phyloP scores from a whole-genome alignment of 352 stramenopile species.

The Pythium angustatum region DNA sequence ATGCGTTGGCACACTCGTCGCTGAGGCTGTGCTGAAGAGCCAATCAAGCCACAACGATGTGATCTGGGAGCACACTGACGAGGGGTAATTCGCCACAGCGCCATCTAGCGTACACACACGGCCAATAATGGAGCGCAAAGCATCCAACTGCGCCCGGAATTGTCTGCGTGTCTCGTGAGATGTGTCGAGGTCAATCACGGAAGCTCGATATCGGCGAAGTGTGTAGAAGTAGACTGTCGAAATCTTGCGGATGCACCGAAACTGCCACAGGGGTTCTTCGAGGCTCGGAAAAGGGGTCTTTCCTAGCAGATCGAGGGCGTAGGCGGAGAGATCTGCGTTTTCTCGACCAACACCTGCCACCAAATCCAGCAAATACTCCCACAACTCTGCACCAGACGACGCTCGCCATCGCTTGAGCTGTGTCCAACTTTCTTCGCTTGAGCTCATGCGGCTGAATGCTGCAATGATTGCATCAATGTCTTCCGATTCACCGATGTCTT shows the following conservation, averaged over 20 bases:
- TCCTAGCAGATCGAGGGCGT: slow-evolving; percentile 51
- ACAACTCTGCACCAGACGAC: slow-evolving; percentile 50
- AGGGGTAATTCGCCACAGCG: slow-evolving; percentile 63
- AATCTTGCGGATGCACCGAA: slow-evolving; percentile 66
- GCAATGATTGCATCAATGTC: slow-evolving; percentile 31
- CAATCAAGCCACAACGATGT: slow-evolving; percentile 66
- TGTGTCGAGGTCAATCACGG: slow-evolving; percentile 34
- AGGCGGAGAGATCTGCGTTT: background rate
- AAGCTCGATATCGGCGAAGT: slow-evolving; percentile 47
- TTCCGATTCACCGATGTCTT: background rate
- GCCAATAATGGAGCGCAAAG: slow-evolving; percentile 50
- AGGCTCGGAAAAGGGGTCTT: slow-evolving; percentile 63
- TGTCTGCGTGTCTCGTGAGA: slow-evolving; percentile 14
- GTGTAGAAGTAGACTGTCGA: slow-evolving; percentile 55
- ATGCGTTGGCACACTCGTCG: slow-evolving; percentile 75
- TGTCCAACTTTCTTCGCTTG: slow-evolving; percentile 40
- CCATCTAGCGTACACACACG: slow-evolving; percentile 54
- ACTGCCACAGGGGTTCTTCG: slow-evolving; percentile 76
- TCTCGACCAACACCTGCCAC: slow-evolving; percentile 19
- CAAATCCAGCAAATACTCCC: slow-evolving; percentile 69
- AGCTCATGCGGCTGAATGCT: slow-evolving; percentile 32
- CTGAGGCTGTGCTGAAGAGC: slow-evolving; percentile 55
- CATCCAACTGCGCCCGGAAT: slow-evolving; percentile 32
- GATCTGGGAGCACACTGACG: slow-evolving; percentile 72
- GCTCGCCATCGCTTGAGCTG: slow-evolving; percentile 55